These are phyloP conservation scores for Agroathelia rolfsii DNA, from an alignment of 1,284 basidiomycete genomes.

Conservation along the genomic window DNA sequence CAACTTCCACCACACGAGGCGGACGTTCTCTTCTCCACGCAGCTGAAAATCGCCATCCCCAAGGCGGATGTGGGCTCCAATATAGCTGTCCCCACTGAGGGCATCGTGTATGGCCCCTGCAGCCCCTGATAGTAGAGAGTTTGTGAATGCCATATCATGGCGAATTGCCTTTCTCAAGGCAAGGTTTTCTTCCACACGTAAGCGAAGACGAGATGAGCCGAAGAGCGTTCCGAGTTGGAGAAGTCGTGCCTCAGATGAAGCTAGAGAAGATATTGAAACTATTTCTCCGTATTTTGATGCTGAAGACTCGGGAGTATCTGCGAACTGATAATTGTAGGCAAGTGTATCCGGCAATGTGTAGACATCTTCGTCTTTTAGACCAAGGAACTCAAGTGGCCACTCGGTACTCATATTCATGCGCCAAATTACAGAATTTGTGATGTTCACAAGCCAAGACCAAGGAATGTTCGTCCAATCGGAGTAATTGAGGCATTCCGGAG, in stretches of 20 bases:
- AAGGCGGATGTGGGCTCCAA: slow-evolving; percentile 58
- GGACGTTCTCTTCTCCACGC: slow-evolving; percentile 30
- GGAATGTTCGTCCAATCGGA: slow-evolving; percentile 50
- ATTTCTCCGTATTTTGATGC: slow-evolving; percentile 33
- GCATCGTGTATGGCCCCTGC: slow-evolving; percentile 32
- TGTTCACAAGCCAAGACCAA: slow-evolving; percentile 62
- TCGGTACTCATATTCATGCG: slow-evolving; percentile 37
- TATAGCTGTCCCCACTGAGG: slow-evolving; percentile 38
- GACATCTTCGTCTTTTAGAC: slow-evolving; percentile 30
- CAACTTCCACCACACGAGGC: slow-evolving; percentile 46
- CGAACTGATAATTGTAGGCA: slow-evolving; percentile 57
- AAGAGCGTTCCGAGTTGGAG: slow-evolving; percentile 61
- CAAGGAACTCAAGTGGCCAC: slow-evolving; percentile 37
- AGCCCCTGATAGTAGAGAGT: slow-evolving; percentile 31
- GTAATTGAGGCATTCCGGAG: slow-evolving; percentile 57
- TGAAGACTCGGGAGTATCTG: slow-evolving; percentile 35
- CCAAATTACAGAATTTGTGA: slow-evolving; percentile 32
- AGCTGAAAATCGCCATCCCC: slow-evolving; percentile 53
- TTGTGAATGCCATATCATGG: slow-evolving; percentile 40
- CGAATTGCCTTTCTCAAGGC: slow-evolving; percentile 35
- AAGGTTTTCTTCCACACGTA: slow-evolving; percentile 30
- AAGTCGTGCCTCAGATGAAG: slow-evolving; percentile 30
- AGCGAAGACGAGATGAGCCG: slow-evolving; percentile 53
- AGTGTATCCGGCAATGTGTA: slow-evolving; percentile 39
- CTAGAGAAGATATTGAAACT: slow-evolving; percentile 35